Evolutionary conservation across 106 monocot genomes (phyloP), one percentile per base, ranked within the genome.

Genomic region (Iris macrosiphon): DNA sequence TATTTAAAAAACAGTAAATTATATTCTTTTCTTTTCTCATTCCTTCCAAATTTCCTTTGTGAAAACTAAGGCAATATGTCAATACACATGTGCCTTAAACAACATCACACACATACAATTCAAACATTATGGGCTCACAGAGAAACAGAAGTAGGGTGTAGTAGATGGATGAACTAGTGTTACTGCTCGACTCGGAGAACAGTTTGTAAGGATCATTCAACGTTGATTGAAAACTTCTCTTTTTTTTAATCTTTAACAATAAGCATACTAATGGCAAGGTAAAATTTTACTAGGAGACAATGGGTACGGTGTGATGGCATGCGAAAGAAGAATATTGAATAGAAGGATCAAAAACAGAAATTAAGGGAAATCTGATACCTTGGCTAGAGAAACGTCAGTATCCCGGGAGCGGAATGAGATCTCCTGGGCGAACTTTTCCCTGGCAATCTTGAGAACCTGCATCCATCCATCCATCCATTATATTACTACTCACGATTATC

Each of bases 321-420:
- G 34, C 4, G 51, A 12, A 12, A 52, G 14, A 16, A 40, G 12
- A 34, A 7, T 6, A 45, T 45, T 45, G 4, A 3, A 46, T 3
- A 17, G 2, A 61, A 9, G 48, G 18, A n/a, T n/a, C n/a, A n/a
- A n/a, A n/a, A n/a, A n/a, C n/a, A n/a, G n/a, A n/a, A n/a, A n/a
- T n/a, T n/a, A n/a, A 26, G 14, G 45, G 9, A 29, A 30, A 35
- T 22, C 2, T 21, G 19, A 55, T 75, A 85, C 85, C 80, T 72
- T 85, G 49, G 75, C 72, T 31, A 80, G 69, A 7, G 85, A 80
- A 18, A 85, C 55, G 57, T 85, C 71, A 44, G 68, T 55, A 59
- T 85, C 80, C 52, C 65, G 49, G 19, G 45, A 62, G 14, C 41
- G 68, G 46, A 65, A 67, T 2, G 75, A 75, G 20, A 85, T 58